Evolutionary conservation across 257 asterid species (phyloP), one percentile per base, ranked within the genome.

Genomic region (Striga asiatica): DNA sequence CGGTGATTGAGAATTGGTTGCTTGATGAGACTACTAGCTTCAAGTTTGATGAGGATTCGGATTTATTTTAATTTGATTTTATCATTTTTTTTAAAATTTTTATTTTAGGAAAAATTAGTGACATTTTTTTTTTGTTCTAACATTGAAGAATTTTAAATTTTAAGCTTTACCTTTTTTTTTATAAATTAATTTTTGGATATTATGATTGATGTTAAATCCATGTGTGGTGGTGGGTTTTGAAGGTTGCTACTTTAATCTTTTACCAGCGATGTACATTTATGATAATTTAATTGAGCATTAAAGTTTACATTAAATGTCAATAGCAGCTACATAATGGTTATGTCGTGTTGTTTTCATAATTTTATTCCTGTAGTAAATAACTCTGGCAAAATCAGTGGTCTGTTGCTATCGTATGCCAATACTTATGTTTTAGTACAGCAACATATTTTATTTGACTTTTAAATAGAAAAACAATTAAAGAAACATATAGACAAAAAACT

Each of bases 1-100:
- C 88, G 2, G 54, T 70, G 80, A 39, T 87, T 28, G 98, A 87
- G 70, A 84, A 64, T 60, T 82, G 93, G 95, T 68, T 87, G 32
- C 56, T 85, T 2, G 93, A 81, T 54, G 86, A 75, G 84, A 78
- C 54, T 78, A 53, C 50, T 46, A 57, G 57, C 64, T 61, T 78
- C 58, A 64, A 71, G 4, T 74, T 80, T 70, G 84, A 67, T 63
- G 80, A 78, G 13, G 62, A 27, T 67, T 65, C 69, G 13, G 62
- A 67, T 55, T 69, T 80, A 35, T 74, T 78, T 70, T 77, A 75
- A 75, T 29, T 49, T 60, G 3, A 27, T 52, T 41, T 46, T 31
- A 4, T 48, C 34, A 19, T 12, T 0, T 41, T 46, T 22, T 18
- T 54, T 5, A 7, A 12, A 20, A 14, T 39, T 39, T 39, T 10